These are phyloP conservation scores for Pilasporangium apinafurcum DNA, from an alignment of 352 stramenopile genomes.

Conservation along the genomic window DNA sequence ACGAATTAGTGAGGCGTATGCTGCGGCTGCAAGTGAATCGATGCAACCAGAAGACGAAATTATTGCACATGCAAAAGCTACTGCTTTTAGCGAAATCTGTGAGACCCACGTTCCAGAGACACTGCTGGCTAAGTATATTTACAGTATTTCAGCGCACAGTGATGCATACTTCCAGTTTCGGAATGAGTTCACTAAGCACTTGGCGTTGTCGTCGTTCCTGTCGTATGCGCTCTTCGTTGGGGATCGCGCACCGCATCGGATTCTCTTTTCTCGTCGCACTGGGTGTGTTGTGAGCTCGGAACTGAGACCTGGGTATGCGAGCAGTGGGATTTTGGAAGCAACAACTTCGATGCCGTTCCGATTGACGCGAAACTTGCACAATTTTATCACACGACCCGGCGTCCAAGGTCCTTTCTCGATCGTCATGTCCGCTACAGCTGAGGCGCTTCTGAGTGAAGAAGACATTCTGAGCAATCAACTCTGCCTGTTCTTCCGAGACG, in stretches of 20 bases:
- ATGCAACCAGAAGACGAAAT: slow-evolving; percentile 56
- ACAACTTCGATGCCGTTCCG: slow-evolving; percentile 85
- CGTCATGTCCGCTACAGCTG: slow-evolving; percentile 70
- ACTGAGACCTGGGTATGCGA: slow-evolving; percentile 77
- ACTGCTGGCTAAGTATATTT: slow-evolving; percentile 82
- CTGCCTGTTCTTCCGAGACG: slow-evolving; percentile 86
- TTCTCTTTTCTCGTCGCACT: slow-evolving; percentile 76
- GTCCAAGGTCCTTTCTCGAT: slow-evolving; percentile 85
- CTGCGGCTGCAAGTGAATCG: slow-evolving; percentile 17
- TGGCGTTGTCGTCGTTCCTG: slow-evolving; percentile 80
- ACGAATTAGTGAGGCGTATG: slow-evolving; percentile 66
- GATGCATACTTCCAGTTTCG: slow-evolving; percentile 86
- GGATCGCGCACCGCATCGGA: slow-evolving; percentile 76
- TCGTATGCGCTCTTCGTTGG: slow-evolving; percentile 84
- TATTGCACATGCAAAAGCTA: slow-evolving; percentile 52
- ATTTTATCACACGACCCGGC: slow-evolving; percentile 78
- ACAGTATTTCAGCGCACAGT: slow-evolving; percentile 56
- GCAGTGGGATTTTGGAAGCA: slow-evolving; percentile 72
- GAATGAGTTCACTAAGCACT: slow-evolving; percentile 82
- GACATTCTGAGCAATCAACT: slow-evolving; percentile 83
- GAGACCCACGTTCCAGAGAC: slow-evolving; percentile 74
- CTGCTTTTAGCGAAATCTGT: slow-evolving; percentile 79
- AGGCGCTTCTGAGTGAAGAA: slow-evolving; percentile 79
- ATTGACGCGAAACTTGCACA: slow-evolving; percentile 84
- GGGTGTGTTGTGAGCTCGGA: slow-evolving; percentile 78